A percentile compares a stretch with the other conserved stretches of the same genome.
These are phyloP conservation scores for Ambrosia trifida DNA, from an alignment of 129 eudicot genomes.

Conservation along the genomic window DNA sequence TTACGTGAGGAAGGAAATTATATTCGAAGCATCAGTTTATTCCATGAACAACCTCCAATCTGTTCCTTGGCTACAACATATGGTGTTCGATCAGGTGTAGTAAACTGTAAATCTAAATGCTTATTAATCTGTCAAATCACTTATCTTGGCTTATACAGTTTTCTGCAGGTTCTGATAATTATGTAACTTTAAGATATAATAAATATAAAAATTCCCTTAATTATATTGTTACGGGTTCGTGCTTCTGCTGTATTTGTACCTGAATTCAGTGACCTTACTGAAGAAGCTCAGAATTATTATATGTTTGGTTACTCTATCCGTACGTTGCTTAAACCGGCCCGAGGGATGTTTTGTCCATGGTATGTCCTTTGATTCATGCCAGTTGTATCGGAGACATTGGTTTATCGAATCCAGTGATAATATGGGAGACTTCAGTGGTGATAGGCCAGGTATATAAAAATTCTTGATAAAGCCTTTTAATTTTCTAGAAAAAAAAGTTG, in stretches of 20 bases:
- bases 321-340: constrained; percentile 68
- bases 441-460: constrained; percentile 63
- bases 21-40: constrained; percentile 54
- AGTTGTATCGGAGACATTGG: constrained; percentile 86
- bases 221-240: constrained; percentile 61
- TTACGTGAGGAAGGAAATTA: constrained; percentile 54
- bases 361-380: constrained; percentile 58
- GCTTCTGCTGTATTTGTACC: constrained; percentile 86
- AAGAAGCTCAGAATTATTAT: constrained; percentile 40
- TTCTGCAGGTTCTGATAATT: neutral
- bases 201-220: neutral
- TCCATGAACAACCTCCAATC: constrained; percentile 63
- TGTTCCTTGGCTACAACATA: constrained; percentile 69
- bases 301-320: constrained; percentile 81
- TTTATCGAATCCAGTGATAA: constrained; percentile 52
- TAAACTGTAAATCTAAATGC: constrained; percentile 6
- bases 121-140: no score
- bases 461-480: neutral
- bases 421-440: constrained; percentile 50
- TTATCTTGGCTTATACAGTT: constrained; percentile 2
- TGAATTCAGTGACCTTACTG: constrained; percentile 57
- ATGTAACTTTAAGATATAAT: neutral
- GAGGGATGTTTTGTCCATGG: constrained; percentile 68
- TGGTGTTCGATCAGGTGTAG: constrained; percentile 85
- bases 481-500: neutral